phyloP scores from a whole-genome alignment of 805 yeast species.

The Ogataea trehaloabstinens region DNA sequence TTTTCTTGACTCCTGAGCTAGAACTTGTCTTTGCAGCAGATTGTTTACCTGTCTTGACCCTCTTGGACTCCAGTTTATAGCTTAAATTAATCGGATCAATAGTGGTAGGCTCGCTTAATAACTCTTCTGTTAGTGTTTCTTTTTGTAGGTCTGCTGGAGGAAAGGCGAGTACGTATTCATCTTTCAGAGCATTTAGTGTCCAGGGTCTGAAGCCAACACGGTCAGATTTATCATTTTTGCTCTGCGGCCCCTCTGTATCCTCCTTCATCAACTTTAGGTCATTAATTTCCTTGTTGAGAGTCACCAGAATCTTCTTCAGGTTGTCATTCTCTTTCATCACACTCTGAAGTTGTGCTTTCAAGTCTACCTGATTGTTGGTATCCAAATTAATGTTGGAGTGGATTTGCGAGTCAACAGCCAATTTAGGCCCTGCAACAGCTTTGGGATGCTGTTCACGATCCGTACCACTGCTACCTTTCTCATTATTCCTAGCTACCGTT shows the following conservation, averaged over 20 bases:
- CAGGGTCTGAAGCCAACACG: neutral
- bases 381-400: slow-evolving; percentile 35
- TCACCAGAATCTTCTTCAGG: slow-evolving; percentile 38
- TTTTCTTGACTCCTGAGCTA: slow-evolving; percentile 5
- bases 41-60: slow-evolving; percentile 22
- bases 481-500: slow-evolving; percentile 8
- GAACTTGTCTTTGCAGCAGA: slow-evolving; percentile 1
- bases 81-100: slow-evolving; percentile 34
- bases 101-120: slow-evolving; percentile 20
- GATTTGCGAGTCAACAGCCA: slow-evolving; percentile 32
- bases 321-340: slow-evolving; percentile 44
- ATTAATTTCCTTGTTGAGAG: slow-evolving; percentile 40
- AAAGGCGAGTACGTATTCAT: neutral
- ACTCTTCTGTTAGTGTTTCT: slow-evolving; percentile 2
- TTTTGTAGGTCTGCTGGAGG: slow-evolving; percentile 5
- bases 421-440: slow-evolving; percentile 15
- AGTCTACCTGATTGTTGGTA: slow-evolving; percentile 30
- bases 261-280: slow-evolving; percentile 25
- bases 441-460: slow-evolving; percentile 6
- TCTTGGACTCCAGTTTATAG: slow-evolving; percentile 30
- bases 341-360: slow-evolving; percentile 38
- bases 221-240: neutral
- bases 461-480: slow-evolving; percentile 1
- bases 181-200: slow-evolving; percentile 1
- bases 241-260: slow-evolving; percentile 10